phyloP scores from a whole-genome alignment of 2,329 filamentous ascomycete genomes.

The Xylariomycetidae sp. region DNA sequence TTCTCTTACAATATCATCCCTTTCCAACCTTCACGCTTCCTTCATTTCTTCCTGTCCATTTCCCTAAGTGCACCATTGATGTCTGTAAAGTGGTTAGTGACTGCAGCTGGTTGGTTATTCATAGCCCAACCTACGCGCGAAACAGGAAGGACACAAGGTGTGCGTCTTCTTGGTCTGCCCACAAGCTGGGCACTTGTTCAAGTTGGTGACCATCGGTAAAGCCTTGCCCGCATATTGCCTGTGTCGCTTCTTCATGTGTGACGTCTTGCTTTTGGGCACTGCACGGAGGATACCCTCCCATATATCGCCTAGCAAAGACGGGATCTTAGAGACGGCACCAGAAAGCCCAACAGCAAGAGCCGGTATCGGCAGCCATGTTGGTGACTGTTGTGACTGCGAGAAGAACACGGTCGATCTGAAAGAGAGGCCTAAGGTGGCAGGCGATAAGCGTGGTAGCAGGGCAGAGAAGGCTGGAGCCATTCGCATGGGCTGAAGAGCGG shows the following conservation, averaged over 20 bases:
- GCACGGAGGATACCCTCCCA: conserved; percentile 91
- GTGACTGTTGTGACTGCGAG: conserved; percentile 31
- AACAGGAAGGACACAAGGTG: conserved; percentile 80
- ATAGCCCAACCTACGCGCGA: conserved; percentile 56
- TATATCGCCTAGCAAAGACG: conserved; percentile 68
- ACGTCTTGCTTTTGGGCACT: conserved; percentile 98
- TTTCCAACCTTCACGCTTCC: no score
- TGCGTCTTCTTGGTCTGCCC: conserved; percentile 85
- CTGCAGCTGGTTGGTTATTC: background rate
- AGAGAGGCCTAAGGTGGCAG: conserved; percentile 33
- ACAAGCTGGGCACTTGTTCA: conserved; percentile 87
- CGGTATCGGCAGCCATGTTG: conserved; percentile 41
- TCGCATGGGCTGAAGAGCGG: conserved; percentile 32
- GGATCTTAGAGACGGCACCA: conserved; percentile 55
- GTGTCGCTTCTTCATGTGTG: conserved; percentile 89
- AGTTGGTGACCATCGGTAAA: conserved; percentile 77
- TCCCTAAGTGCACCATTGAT: conserved; percentile 17
- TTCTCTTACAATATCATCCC: no score
- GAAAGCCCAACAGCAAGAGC: conserved; percentile 54
- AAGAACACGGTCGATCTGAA: conserved; percentile 39
- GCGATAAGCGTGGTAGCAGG: conserved; percentile 50
- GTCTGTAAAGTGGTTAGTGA: conserved; percentile 4
- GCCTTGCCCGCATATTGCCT: conserved; percentile 95
- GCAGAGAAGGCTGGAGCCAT: conserved; percentile 35
- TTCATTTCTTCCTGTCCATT: conserved; percentile 15